Percentiles rank a stretch among this genome's conserved stretches.
Evolutionary conservation across 1,139 yeast genomes (phyloP).

Genomic region (Suhomyces kunorum): DNA sequence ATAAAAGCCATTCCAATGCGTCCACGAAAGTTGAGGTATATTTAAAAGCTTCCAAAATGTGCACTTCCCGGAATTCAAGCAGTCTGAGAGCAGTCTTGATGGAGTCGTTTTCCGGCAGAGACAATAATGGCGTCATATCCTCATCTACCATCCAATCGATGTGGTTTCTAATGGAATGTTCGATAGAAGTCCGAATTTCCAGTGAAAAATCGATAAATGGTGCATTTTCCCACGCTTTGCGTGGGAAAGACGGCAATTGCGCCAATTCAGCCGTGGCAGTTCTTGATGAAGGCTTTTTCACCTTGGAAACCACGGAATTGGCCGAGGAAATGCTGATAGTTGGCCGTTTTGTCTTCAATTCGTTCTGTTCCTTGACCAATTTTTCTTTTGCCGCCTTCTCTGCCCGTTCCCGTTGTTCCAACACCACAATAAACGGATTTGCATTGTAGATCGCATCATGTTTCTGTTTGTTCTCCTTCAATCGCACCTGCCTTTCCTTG

Average conservation of each 20-base stretch:
- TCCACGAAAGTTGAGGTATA: slow-evolving; percentile 57
- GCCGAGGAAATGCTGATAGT: slow-evolving; percentile 30
- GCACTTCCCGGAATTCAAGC: slow-evolving; percentile 70
- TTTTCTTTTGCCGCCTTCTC: slow-evolving; percentile 47
- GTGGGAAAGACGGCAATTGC: slow-evolving; percentile 44
- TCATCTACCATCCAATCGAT: slow-evolving; percentile 51
- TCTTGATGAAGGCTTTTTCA: background rate
- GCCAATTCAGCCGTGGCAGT: slow-evolving; percentile 4
- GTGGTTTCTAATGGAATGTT: slow-evolving; percentile 53
- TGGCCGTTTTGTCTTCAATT: slow-evolving; percentile 44
- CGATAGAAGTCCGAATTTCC: slow-evolving; percentile 54
- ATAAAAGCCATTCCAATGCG: slow-evolving; percentile 77
- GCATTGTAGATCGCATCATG: slow-evolving; percentile 59
- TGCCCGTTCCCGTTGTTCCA: slow-evolving; percentile 52
- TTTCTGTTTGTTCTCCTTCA: slow-evolving; percentile 45
- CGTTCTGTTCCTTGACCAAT: slow-evolving; percentile 38
- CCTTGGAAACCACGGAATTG: background rate
- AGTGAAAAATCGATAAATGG: slow-evolving; percentile 53
- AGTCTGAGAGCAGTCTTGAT: slow-evolving; percentile 27
- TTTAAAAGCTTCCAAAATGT: slow-evolving; percentile 68
- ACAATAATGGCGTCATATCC: slow-evolving; percentile 4
- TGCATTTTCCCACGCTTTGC: slow-evolving; percentile 66
- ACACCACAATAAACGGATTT: slow-evolving; percentile 68
- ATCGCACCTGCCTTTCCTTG: slow-evolving; percentile 47
- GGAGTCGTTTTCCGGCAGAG: background rate